phyloP scores from a whole-genome alignment of 768 basidiomycete genomes.

The Paxillus rubicundulus region DNA sequence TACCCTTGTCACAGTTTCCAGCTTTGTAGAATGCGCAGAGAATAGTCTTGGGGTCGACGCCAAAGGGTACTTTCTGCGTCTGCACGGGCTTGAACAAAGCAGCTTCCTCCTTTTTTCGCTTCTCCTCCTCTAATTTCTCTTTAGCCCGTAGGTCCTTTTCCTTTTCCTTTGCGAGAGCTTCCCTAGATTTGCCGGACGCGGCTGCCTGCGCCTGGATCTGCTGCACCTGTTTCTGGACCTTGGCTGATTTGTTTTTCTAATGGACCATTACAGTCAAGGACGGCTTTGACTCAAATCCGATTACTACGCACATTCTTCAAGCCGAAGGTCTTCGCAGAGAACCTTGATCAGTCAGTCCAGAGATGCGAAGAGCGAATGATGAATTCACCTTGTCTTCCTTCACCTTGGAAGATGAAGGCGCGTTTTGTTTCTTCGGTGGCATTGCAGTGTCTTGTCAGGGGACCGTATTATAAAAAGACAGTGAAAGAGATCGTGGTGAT shows the following conservation, averaged over 20 bases:
- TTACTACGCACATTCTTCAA: constrained; percentile 72
- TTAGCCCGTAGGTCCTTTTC: constrained; percentile 78
- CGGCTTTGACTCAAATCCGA: constrained; percentile 1
- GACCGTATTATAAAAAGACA: constrained; percentile 3
- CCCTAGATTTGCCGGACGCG: constrained; percentile 75
- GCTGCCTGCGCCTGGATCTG: constrained; percentile 77
- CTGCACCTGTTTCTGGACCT: constrained; percentile 84
- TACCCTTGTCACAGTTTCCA: constrained; percentile 90
- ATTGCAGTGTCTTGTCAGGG: constrained; percentile 35
- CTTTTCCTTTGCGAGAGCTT: constrained; percentile 77
- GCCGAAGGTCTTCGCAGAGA: constrained; percentile 68
- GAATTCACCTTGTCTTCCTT: constrained; percentile 76
- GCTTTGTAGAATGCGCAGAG: constrained; percentile 92
- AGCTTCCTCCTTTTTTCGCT: constrained; percentile 81
- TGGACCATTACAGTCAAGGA: constrained; percentile 5
- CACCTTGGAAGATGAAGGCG: constrained; percentile 58
- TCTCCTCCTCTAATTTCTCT: constrained; percentile 76
- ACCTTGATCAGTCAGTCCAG: constrained; percentile 30
- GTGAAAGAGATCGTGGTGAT: not conserved
- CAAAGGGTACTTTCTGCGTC: constrained; percentile 86
- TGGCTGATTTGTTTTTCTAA: constrained; percentile 93
- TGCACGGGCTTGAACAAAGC: constrained; percentile 79
- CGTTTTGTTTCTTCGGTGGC: constrained; percentile 79
- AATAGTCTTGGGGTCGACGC: constrained; percentile 94
- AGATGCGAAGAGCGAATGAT: constrained; percentile 8